Evolutionary conservation across 768 basidiomycete species (phyloP), one percentile per base, ranked within the genome.

Genomic region (Mycena crocata): DNA sequence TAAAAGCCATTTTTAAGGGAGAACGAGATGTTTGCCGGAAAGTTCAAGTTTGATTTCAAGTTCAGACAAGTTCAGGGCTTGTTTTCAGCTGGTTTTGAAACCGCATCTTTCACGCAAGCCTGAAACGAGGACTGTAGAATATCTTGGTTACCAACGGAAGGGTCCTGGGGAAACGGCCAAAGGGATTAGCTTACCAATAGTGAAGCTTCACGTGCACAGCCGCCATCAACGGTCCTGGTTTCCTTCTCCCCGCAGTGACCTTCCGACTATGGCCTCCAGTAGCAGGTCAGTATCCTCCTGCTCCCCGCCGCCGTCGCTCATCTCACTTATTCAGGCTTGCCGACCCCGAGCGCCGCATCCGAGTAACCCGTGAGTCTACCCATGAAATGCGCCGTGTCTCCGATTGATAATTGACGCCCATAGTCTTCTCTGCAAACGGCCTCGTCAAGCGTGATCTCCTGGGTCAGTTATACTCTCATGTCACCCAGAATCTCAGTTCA

Each of bases 371-470:
- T 88, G 64, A 74, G 85, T 78, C 31, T 42, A 62, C 21, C 50
- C 44, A 51, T 40, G 58, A 60, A 30, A 44, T 37, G 50, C 52
- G 56, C 10, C 64, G 32, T 56, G 59, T 24, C 48, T n/a, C 57
- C 32, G 59, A 57, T 35, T 45, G 48, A 34, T 57, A 64, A 45
- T 62, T 58, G 48, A 49, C 50, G 37, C 40, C n/a, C 37, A 32
- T 72, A 94, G 93, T 95, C 62, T 89, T 91, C 72, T 91, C 90
- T 30, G 95, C 93, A 42, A 89, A 84, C 69, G 87, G 87, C 39
- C 86, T 95, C 30, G 85, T 83, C 67, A 94, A 94, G 76, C 87
- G 93, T 31, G 93, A 94, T 72, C 80, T 94, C 9, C 87, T 94
- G 74, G 84, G 91, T 68, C 46, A 28, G 67, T 51, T 28, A 2